Evolutionary conservation across 768 basidiomycete genomes (phyloP).

Genomic region (Boletus insuetus): DNA sequence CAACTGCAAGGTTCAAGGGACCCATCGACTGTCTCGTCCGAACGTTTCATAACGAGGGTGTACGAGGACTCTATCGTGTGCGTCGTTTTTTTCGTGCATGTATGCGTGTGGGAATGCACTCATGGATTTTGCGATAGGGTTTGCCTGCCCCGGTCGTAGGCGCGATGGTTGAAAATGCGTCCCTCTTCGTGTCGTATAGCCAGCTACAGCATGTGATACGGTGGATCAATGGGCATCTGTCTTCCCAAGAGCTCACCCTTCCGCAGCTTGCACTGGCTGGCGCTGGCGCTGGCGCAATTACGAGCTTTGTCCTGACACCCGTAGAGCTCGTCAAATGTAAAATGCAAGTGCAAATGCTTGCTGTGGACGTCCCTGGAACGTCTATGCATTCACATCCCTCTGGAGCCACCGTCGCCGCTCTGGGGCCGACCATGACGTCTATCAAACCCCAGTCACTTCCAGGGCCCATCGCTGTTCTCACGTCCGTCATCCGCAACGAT

Average conservation of each 20-base stretch:
- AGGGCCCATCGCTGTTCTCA: conserved; percentile 71
- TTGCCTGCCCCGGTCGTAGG: conserved; percentile 88
- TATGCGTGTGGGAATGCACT: background rate
- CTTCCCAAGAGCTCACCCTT: conserved; percentile 48
- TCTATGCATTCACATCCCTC: conserved; percentile 15
- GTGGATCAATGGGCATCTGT: conserved; percentile 33
- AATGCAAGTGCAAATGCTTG: conserved; percentile 95
- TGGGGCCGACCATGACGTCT: conserved; percentile 1
- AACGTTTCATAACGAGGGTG: conserved; percentile 79
- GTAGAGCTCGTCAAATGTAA: conserved; percentile 96
- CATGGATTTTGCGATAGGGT: conserved; percentile 50
- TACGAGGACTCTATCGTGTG: conserved; percentile 85
- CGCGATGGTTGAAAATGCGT: conserved; percentile 90
- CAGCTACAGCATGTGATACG: conserved; percentile 67
- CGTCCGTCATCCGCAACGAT: conserved; percentile 55
- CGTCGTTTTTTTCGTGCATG: conserved; percentile 26
- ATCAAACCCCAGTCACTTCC: conserved; percentile 41
- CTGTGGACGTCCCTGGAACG: conserved; percentile 21
- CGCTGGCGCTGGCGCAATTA: conserved; percentile 80
- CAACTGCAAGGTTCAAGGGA: conserved; percentile 69
- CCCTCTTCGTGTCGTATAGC: conserved; percentile 83
- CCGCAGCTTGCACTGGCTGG: conserved; percentile 77
- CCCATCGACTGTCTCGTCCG: conserved; percentile 83
- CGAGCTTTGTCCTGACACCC: conserved; percentile 89
- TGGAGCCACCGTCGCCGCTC: conserved; percentile 13